Evolutionary conservation across 768 basidiomycete genomes (phyloP).

Genomic region (Amanita brunnescens): DNA sequence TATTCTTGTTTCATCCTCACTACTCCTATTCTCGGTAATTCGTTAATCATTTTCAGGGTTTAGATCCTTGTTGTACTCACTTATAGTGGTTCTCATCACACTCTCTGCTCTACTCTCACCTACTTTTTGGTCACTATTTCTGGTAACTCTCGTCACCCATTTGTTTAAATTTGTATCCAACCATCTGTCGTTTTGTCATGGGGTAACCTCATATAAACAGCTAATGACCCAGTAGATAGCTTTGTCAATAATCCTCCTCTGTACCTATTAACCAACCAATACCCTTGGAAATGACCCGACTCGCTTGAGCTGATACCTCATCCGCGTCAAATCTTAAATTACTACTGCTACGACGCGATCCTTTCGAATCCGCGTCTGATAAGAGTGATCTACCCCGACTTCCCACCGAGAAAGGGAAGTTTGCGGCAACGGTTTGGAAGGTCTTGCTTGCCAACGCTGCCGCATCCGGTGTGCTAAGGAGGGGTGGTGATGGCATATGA

Average conservation of each 20-base stretch:
- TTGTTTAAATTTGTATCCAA: background rate
- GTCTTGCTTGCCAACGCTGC: constrained; percentile 73
- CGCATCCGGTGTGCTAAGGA: constrained; percentile 68
- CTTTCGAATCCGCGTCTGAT: constrained; percentile 34
- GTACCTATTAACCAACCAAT: constrained; percentile 96
- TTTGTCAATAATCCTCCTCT: constrained; percentile 41
- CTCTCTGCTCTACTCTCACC: no score
- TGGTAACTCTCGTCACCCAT: background rate
- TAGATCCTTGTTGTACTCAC: constrained; percentile 2
- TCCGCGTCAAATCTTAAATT: constrained; percentile 38
- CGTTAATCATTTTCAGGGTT: background rate
- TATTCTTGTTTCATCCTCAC: background rate
- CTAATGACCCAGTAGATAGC: background rate
- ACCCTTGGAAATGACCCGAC: constrained; percentile 75
- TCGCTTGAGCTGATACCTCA: constrained; percentile 68
- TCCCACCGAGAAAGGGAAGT: constrained; percentile 58
- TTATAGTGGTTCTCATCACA: background rate
- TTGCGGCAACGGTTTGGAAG: constrained; percentile 69
- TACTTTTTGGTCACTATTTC: background rate
- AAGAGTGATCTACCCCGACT: constrained; percentile 29
- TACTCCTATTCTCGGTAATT: background rate
- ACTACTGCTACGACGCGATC: constrained; percentile 32
- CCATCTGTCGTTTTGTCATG: background rate
- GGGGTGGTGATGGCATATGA: constrained; percentile 59
- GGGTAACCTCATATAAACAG: background rate